phyloP scores from a whole-genome alignment of 768 basidiomycete species.

The Tulasnella sp. region DNA sequence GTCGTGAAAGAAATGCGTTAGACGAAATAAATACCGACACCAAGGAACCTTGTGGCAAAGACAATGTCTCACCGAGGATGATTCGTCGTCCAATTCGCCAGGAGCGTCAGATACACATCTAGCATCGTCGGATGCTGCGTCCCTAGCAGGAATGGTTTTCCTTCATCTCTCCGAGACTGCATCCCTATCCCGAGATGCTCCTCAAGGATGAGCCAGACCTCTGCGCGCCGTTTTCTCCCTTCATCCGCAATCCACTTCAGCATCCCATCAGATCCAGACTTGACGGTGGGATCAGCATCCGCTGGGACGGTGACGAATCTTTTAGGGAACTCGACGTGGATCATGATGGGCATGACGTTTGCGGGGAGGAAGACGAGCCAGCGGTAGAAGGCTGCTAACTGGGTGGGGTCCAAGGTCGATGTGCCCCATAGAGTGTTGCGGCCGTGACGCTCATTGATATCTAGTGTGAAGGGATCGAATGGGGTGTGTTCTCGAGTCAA shows the following conservation, averaged over 20 bases:
- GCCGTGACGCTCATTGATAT: constrained; percentile 3
- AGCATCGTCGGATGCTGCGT: constrained; percentile 12
- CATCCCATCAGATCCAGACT: not conserved
- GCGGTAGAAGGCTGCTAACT: constrained; percentile 7
- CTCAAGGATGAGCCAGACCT: constrained; percentile 12
- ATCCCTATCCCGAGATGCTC: not conserved
- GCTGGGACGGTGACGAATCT: constrained; percentile 7
- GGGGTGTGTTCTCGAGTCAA: too few species aligned
- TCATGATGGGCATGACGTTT: constrained; percentile 9
- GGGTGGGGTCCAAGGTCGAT: not conserved
- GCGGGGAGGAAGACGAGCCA: constrained; percentile 12
- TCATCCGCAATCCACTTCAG: not conserved
- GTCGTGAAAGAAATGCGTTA: too few species aligned
- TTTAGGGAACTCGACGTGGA: constrained; percentile 12
- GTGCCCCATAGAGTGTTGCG: not conserved
- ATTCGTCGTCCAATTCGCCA: constrained; percentile 6
- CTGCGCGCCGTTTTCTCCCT: not conserved
- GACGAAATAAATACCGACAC: too few species aligned
- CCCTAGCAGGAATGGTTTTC: constrained; percentile 8
- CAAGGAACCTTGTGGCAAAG: too few species aligned
- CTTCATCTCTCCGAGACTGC: not conserved
- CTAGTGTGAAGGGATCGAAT: not conserved
- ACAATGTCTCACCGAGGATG: constrained; percentile 8
- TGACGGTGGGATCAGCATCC: constrained; percentile 1
- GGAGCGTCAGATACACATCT: constrained; percentile 5